Evolutionary conservation across 1,284 basidiomycete genomes (phyloP).

Genomic region (Boletus smithii): DNA sequence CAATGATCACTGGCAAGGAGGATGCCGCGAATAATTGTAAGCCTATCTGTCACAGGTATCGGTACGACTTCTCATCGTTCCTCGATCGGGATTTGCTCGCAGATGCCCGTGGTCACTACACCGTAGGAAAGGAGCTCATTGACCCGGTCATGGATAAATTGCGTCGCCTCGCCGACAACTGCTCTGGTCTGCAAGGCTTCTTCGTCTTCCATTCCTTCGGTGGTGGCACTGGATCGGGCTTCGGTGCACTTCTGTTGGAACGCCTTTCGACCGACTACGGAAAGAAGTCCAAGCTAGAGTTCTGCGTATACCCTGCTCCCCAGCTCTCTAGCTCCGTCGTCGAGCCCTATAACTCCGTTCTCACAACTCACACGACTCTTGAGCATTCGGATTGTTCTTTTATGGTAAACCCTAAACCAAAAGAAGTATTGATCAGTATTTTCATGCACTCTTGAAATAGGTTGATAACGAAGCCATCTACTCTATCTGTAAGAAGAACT

Average conservation of each 20-base stretch:
- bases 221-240: constrained; percentile 98
- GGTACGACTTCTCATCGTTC: constrained; percentile 9
- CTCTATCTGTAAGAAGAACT: constrained; percentile 97
- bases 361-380: constrained; percentile 98
- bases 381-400: constrained; percentile 99
- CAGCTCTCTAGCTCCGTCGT: constrained; percentile 95
- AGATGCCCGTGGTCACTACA: constrained; percentile 99
- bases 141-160: constrained; percentile 94
- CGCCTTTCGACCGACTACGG: constrained; percentile 96
- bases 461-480: constrained; percentile 98
- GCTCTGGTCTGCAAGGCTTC: constrained; percentile 97
- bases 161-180: constrained; percentile 95
- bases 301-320: constrained; percentile 96
- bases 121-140: constrained; percentile 93
- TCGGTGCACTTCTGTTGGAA: constrained; percentile 96
- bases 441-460: constrained; percentile 36
- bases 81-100: constrained; percentile 13
- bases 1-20: constrained; percentile 98
- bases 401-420: constrained; percentile 58
- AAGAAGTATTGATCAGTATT: background rate
- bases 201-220: constrained; percentile 99
- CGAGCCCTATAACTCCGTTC: constrained; percentile 98
- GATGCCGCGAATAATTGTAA: constrained; percentile 98
- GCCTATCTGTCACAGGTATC: constrained; percentile 31
- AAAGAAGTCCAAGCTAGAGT: constrained; percentile 99